phyloP scores from a whole-genome alignment of 768 basidiomycete species.

The Boletus rex-veris region DNA sequence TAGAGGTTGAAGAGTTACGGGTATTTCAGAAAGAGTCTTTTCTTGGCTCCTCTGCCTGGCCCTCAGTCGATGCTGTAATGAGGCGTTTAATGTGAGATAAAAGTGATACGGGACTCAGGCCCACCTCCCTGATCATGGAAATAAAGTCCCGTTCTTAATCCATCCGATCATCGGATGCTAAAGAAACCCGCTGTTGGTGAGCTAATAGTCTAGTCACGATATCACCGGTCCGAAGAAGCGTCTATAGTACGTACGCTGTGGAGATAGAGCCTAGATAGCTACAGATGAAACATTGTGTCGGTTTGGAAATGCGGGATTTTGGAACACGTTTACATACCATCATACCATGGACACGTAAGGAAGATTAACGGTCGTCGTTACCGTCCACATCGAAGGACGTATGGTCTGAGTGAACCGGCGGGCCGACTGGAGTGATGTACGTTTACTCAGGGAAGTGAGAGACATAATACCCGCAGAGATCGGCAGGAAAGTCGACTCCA shows the following conservation, averaged over 20 bases:
- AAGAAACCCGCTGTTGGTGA: constrained; percentile 14
- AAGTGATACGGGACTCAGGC: constrained; percentile 7
- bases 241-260: constrained; percentile 16
- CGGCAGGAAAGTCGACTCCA: not conserved
- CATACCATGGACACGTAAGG: constrained; percentile 11
- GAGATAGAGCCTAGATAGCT: constrained; percentile 12
- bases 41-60: not conserved
- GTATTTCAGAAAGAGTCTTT: constrained; percentile 10
- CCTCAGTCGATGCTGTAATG: constrained; percentile 19
- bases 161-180: constrained; percentile 18
- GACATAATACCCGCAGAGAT: constrained; percentile 4
- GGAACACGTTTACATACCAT: constrained; percentile 11
- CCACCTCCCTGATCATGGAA: constrained; percentile 14
- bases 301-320: not conserved
- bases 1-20: constrained; percentile 11
- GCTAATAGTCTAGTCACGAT: constrained; percentile 5
- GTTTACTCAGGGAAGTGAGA: not conserved
- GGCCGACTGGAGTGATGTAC: not conserved
- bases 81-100: constrained; percentile 20
- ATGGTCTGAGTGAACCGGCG: not conserved
- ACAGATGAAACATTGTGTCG: constrained; percentile 8
- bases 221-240: constrained; percentile 12
- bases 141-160: constrained; percentile 7
- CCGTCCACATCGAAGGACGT: constrained; percentile 1
- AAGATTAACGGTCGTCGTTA: constrained; percentile 10